phyloP scores from a whole-genome alignment of 2,329 filamentous ascomycete species.

The Daldinia sp. region DNA sequence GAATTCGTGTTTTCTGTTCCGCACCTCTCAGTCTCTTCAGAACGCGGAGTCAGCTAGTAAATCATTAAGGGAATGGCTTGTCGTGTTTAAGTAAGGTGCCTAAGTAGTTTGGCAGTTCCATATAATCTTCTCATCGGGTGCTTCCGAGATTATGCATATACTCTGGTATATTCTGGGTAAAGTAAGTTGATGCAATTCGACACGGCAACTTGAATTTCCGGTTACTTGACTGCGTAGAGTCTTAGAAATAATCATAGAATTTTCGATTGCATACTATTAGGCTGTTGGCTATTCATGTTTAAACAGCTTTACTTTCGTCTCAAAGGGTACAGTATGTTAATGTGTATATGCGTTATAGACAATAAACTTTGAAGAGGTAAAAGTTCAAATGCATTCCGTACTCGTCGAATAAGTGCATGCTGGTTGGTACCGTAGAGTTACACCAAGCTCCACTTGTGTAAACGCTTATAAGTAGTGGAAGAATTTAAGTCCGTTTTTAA shows the following conservation, averaged over 20 bases:
- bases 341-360: neutral
- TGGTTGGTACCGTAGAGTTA: no score
- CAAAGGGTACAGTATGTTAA: neutral
- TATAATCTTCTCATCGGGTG: neutral
- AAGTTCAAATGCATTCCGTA: neutral
- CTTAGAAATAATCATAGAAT: neutral
- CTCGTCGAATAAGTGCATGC: no score
- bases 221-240: neutral
- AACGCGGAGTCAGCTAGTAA: no score
- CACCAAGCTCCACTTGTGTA: neutral
- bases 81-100: no score
- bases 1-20: no score
- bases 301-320: neutral
- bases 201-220: neutral
- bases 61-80: no score
- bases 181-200: neutral
- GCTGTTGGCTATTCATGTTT: no score
- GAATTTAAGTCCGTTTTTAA: neutral
- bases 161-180: neutral
- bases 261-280: neutral
- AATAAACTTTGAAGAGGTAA: neutral
- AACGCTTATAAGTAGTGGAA: slow-evolving; percentile 6
- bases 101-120: neutral
- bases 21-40: no score
- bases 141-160: neutral